phyloP scores from a whole-genome alignment of 2,329 filamentous ascomycete species.

The Hymenoscyphus repandus region DNA sequence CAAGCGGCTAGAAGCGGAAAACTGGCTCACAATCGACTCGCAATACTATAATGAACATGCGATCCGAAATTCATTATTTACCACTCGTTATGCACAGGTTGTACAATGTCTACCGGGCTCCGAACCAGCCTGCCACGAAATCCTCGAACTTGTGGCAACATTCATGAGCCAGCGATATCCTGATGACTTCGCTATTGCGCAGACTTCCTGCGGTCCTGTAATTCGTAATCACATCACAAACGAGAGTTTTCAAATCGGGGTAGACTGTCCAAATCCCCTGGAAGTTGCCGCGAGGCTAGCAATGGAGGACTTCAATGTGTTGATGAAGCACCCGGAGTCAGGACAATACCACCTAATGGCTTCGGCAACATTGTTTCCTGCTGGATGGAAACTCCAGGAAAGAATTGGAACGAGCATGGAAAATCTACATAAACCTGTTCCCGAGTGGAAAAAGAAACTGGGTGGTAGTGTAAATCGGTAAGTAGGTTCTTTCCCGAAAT shows the following conservation, averaged over 20 bases:
- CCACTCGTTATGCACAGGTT: conserved; percentile 35
- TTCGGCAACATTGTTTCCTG: conserved; percentile 47
- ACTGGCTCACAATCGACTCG: conserved; percentile 45
- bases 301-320: conserved; percentile 47
- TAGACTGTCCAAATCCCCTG: conserved; percentile 37
- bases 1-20: conserved; percentile 37
- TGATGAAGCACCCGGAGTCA: conserved; percentile 39
- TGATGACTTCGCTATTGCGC: conserved; percentile 35
- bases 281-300: conserved; percentile 44
- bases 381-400: conserved; percentile 44
- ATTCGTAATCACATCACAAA: conserved; percentile 39
- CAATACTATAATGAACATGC: conserved; percentile 40
- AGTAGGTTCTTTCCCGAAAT: conserved; percentile 10
- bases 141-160: conserved; percentile 39
- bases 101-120: conserved; percentile 41
- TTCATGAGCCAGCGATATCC: conserved; percentile 42
- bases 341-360: conserved; percentile 43
- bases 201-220: conserved; percentile 27
- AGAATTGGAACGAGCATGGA: conserved; percentile 45
- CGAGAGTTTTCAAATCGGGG: conserved; percentile 38
- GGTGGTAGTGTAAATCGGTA: conserved; percentile 39
- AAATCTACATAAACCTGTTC: conserved; percentile 41
- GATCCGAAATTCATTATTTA: conserved; percentile 37
- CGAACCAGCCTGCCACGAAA: conserved; percentile 41
- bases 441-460: conserved; percentile 44